Percentiles rank a stretch among this genome's conserved stretches.
Conservation (phyloP, 139 green algal genomes). For the Pedinophyceae sp. region DNA sequence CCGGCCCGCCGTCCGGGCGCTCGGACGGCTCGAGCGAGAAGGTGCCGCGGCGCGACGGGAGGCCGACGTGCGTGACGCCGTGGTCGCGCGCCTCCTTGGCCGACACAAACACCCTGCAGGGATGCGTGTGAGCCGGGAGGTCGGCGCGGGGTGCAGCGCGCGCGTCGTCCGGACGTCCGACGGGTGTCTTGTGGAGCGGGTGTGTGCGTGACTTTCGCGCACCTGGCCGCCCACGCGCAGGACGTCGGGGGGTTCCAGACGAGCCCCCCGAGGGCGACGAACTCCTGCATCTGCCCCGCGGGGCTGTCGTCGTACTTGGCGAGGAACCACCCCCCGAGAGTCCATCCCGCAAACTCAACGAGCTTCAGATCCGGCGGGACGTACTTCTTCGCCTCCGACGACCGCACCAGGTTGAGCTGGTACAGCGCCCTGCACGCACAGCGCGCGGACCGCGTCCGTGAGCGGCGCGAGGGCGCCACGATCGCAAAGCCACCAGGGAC, state of each 20-base stretch:
- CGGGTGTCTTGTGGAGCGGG: not conserved
- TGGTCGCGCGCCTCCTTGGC: slow-evolving; percentile 53
- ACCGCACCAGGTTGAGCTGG: slow-evolving; percentile 68
- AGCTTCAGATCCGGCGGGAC: slow-evolving; percentile 58
- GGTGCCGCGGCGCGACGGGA: slow-evolving; percentile 56
- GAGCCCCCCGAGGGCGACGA: slow-evolving; percentile 70
- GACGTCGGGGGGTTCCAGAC: slow-evolving; percentile 89
- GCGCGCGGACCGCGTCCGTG: too few species aligned
- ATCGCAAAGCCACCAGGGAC: too few species aligned
- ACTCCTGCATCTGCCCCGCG: slow-evolving; percentile 78
- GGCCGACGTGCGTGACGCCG: slow-evolving; percentile 45
- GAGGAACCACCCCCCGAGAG: slow-evolving; percentile 83
- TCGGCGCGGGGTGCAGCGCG: not conserved
- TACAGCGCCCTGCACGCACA: slow-evolving; percentile 76
- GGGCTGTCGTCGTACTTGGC: slow-evolving; percentile 79
- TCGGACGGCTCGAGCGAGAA: slow-evolving; percentile 24
- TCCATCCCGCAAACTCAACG: slow-evolving; percentile 77
- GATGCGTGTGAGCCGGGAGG: not conserved
- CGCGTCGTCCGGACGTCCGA: too few species aligned
- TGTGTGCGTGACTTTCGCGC: not conserved
- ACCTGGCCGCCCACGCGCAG: slow-evolving; percentile 79
- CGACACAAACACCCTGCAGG: too few species aligned
- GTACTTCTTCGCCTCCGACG: slow-evolving; percentile 58
- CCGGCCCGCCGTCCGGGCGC: not conserved
- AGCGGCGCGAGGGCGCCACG: too few species aligned